Percentiles rank a stretch among this genome's conserved stretches.
These are phyloP conservation scores for Chaetomium cochliodes DNA, from an alignment of 495 filamentous ascomycete genomes.

Conservation along the genomic window DNA sequence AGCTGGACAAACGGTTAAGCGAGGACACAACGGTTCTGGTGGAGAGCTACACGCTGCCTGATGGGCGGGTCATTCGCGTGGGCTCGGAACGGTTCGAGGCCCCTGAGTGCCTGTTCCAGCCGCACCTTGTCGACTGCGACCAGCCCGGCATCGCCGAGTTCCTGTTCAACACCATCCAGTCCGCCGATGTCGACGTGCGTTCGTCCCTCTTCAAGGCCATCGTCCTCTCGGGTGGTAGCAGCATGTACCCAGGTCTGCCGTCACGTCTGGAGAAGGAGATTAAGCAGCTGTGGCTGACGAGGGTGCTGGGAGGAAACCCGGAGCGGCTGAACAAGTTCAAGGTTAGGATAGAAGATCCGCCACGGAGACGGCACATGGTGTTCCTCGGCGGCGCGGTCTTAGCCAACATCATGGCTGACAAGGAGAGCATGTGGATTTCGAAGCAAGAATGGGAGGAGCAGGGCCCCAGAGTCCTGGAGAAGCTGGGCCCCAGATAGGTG, in stretches of 20 bases:
- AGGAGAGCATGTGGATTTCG: slow-evolving; percentile 97
- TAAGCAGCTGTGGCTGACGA: slow-evolving; percentile 97
- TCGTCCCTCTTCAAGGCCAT: slow-evolving; percentile 93
- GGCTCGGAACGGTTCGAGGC: slow-evolving; percentile 97
- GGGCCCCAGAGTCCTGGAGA: slow-evolving; percentile 80
- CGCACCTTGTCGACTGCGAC: slow-evolving; percentile 95
- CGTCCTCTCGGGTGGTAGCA: slow-evolving; percentile 91
- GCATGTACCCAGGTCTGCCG: slow-evolving; percentile 97
- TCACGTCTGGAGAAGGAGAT: slow-evolving; percentile 95
- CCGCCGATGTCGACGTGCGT: slow-evolving; percentile 91
- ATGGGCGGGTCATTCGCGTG: slow-evolving; percentile 92
- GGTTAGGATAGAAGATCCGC: slow-evolving; percentile 97
- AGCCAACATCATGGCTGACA: slow-evolving; percentile 97
- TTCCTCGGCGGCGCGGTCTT: slow-evolving; percentile 96
- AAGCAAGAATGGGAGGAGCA: slow-evolving; percentile 97
- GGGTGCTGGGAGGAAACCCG: slow-evolving; percentile 82
- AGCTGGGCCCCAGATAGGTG: slow-evolving; percentile 75
- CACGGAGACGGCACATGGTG: slow-evolving; percentile 95
- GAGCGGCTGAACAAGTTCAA: slow-evolving; percentile 98
- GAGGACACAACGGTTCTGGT: slow-evolving; percentile 98
- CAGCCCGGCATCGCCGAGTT: slow-evolving; percentile 95
- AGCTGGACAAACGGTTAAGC: slow-evolving; percentile 89
- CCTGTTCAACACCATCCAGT: slow-evolving; percentile 97
- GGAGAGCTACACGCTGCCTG: slow-evolving; percentile 94
- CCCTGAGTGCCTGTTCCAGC: slow-evolving; percentile 97